Percentiles rank a stretch among this genome's conserved stretches.
Evolutionary conservation across 495 filamentous ascomycete species (phyloP).

Genomic region (Neurospora sp.): DNA sequence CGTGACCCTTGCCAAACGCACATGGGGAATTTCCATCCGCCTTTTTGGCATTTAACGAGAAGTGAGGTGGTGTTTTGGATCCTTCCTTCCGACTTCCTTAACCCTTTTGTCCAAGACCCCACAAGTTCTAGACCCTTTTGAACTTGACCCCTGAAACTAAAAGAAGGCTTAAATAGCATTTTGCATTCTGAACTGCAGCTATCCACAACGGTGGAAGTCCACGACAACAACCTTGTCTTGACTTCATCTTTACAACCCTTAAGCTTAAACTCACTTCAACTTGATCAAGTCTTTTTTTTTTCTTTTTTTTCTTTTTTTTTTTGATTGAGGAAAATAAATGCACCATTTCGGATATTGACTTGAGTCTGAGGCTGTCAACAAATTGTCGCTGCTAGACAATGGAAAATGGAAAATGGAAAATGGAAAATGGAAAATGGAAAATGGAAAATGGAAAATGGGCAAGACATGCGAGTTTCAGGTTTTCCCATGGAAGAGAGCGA

Average conservation of each 20-base stretch:
- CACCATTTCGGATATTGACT: not conserved
- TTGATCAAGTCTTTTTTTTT: not conserved
- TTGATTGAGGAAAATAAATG: not conserved
- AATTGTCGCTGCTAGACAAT: not conserved
- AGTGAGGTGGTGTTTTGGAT: not conserved
- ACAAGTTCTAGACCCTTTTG: not conserved
- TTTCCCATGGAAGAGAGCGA: not conserved
- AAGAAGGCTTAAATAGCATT: not conserved
- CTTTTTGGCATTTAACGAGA: not conserved
- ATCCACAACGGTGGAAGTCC: not conserved
- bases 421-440: not conserved
- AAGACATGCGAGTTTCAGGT: not conserved
- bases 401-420: not conserved
- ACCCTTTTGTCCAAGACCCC: not conserved
- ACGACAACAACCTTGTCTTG: not conserved
- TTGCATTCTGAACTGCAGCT: not conserved
- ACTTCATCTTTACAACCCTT: not conserved
- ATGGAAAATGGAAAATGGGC: not conserved
- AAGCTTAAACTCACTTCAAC: not conserved
- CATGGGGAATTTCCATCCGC: not conserved
- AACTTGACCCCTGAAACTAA: not conserved
- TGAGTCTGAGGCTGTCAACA: not conserved
- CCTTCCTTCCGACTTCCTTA: not conserved
- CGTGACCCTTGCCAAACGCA: not conserved
- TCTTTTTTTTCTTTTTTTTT: not conserved